A percentile compares a stretch with the other conserved stretches of the same genome.
Evolutionary conservation across 2,329 filamentous ascomycete species (phyloP).

Genomic region (Esteya vermicola): DNA sequence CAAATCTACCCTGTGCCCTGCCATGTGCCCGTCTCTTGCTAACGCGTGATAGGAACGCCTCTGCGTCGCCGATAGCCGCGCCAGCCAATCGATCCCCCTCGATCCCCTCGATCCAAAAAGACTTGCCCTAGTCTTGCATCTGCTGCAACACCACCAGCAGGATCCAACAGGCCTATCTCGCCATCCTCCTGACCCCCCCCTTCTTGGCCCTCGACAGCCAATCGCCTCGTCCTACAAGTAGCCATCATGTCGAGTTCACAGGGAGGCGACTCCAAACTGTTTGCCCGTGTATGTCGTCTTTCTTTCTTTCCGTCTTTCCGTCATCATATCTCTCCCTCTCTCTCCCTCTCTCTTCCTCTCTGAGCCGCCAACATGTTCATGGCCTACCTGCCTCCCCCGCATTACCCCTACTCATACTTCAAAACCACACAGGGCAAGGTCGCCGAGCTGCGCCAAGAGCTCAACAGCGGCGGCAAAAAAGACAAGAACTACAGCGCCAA

Average conservation of each 20-base stretch:
- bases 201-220: no score
- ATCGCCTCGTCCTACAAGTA: no score
- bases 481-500: slow-evolving; percentile 92
- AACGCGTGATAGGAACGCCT: no score
- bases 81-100: no score
- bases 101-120: no score
- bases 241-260: slow-evolving; percentile 36
- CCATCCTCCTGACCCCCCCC: neutral
- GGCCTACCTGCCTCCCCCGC: slow-evolving; percentile 33
- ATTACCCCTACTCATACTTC: slow-evolving; percentile 27
- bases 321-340: neutral
- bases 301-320: neutral
- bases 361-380: slow-evolving; percentile 32
- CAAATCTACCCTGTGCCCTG: no score
- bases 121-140: neutral
- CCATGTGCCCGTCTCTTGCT: no score
- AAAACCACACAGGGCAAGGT: slow-evolving; percentile 82
- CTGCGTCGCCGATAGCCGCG: no score
- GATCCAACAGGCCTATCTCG: neutral
- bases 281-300: slow-evolving; percentile 65
- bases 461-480: slow-evolving; percentile 90
- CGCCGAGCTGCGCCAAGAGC: slow-evolving; percentile 83
- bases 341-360: neutral
- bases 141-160: neutral
- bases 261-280: slow-evolving; percentile 94